phyloP scores from a whole-genome alignment of 345 rosid genomes.

The Clausena lansium region DNA sequence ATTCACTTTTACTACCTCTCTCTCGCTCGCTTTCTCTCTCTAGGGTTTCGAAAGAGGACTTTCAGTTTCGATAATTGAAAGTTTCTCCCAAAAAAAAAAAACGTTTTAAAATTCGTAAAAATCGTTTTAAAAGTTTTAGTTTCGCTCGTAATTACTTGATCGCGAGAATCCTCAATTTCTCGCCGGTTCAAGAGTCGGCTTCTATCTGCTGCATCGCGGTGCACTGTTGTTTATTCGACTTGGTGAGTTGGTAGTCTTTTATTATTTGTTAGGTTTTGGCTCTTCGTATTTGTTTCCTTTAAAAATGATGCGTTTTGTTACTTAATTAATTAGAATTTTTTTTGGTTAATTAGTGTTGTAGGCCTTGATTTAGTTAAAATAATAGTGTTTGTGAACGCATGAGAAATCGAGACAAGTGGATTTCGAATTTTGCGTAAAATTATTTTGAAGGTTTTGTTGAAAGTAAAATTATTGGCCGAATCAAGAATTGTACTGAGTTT shows the following conservation, averaged over 20 bases:
- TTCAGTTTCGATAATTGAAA: neutral
- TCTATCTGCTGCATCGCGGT: neutral
- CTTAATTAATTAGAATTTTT: neutral
- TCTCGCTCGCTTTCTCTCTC: constrained; percentile 8
- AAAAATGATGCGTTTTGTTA: neutral
- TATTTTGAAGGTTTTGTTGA: neutral
- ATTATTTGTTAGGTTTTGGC: neutral
- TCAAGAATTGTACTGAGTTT: neutral
- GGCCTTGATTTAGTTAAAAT: neutral
- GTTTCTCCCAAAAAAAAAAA: neutral
- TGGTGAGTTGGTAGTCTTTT: neutral
- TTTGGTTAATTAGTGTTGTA: constrained; percentile 11
- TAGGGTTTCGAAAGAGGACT: constrained; percentile 20
- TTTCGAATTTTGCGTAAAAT: neutral
- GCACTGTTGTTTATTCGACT: neutral
- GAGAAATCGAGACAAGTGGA: neutral
- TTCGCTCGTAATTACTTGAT: neutral
- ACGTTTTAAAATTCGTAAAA: neutral
- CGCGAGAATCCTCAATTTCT: neutral
- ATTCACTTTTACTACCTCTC: neutral
- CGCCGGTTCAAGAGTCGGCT: neutral
- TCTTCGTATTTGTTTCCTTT: neutral
- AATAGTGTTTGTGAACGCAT: neutral
- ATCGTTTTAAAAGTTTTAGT: neutral
- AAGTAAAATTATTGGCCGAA: neutral